phyloP scores from a whole-genome alignment of 441 rosid species.

The Geranium incanum region DNA sequence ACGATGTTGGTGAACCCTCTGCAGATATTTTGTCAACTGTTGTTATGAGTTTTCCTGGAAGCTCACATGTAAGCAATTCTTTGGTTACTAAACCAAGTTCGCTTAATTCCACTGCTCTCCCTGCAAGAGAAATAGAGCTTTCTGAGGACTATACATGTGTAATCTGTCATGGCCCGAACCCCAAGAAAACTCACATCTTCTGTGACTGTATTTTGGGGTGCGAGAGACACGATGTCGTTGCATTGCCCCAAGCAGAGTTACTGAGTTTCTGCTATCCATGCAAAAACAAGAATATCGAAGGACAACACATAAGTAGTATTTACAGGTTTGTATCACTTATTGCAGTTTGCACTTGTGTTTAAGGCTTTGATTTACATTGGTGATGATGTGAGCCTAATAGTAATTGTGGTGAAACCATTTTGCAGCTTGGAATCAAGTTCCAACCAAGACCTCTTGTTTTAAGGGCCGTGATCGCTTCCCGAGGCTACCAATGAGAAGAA shows the following conservation, averaged over 20 bases:
- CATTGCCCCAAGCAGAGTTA: constrained; percentile 10
- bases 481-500: no score
- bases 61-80: constrained; percentile 18
- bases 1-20: not conserved
- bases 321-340: not conserved
- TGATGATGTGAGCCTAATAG: no score
- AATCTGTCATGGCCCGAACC: constrained; percentile 64
- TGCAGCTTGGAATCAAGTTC: constrained; percentile 17
- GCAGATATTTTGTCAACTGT: constrained; percentile 5
- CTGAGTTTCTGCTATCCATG: constrained; percentile 2
- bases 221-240: constrained; percentile 33
- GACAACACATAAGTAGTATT: not conserved
- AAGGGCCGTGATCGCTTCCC: no score
- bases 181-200: constrained; percentile 41
- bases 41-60: constrained; percentile 11
- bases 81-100: constrained; percentile 29
- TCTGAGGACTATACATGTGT: constrained; percentile 61
- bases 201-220: constrained; percentile 55
- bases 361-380: not conserved
- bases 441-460: constrained; percentile 1
- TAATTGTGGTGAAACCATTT: not conserved
- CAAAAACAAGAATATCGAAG: not conserved
- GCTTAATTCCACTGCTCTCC: constrained; percentile 31
- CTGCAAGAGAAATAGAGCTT: constrained; percentile 39
- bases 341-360: not conserved